Evolutionary conservation across 257 asterid species (phyloP).

Genomic region (Ballota nigra): DNA sequence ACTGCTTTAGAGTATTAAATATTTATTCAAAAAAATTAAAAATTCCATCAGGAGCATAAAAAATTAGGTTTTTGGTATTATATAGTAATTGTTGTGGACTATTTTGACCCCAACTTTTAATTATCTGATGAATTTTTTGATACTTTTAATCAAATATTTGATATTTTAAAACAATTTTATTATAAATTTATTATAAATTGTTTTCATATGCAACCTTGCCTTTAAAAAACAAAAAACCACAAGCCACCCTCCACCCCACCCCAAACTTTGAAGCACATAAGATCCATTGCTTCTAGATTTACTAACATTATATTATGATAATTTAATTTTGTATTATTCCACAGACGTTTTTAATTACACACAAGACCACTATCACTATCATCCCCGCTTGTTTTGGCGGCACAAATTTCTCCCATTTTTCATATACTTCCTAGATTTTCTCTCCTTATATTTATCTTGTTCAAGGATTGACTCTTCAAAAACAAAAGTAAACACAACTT

Average conservation of each 20-base stretch:
- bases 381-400: constrained; percentile 42
- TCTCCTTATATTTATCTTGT: not conserved
- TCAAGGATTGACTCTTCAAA: not conserved
- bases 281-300: not conserved
- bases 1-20: no score
- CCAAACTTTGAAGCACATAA: not conserved
- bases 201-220: no score
- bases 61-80: no score
- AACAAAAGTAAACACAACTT: not conserved
- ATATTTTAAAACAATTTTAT: no score
- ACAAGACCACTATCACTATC: constrained; percentile 27
- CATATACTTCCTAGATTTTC: constrained; percentile 16
- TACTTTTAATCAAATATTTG: no score
- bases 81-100: no score
- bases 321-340: not conserved
- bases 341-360: constrained; percentile 2
- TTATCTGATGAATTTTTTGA: no score
- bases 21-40: no score
- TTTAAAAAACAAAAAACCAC: no score
- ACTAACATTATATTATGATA: not conserved
- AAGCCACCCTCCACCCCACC: not conserved
- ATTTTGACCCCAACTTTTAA: no score
- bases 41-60: no score
- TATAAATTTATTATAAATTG: no score
- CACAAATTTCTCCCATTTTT: constrained; percentile 35